Percentiles rank a stretch among this genome's conserved stretches.
phyloP scores from a whole-genome alignment of 1,284 basidiomycete genomes.

The Ceratobasidium sp. region DNA sequence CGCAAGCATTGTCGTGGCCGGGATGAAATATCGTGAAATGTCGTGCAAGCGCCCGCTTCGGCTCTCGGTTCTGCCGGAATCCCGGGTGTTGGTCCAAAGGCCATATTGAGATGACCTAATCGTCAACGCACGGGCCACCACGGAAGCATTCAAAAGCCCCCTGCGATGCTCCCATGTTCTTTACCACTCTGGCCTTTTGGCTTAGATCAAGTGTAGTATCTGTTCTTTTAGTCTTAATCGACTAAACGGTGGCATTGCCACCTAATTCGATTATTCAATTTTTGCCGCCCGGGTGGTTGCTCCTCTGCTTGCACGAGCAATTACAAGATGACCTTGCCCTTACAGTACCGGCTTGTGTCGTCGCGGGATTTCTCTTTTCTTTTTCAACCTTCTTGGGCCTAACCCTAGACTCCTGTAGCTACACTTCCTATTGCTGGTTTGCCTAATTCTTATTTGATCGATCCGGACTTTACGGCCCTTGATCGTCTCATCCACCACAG shows the following conservation, averaged over 20 bases:
- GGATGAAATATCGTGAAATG: not conserved
- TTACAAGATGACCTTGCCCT: slow-evolving; percentile 26
- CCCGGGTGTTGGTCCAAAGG: not conserved
- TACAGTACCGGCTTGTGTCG: slow-evolving; percentile 31
- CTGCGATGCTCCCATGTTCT: not conserved
- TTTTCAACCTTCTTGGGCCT: slow-evolving; percentile 18
- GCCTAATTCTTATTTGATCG: not conserved
- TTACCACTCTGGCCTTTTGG: slow-evolving; percentile 91
- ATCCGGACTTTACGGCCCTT: too few relatives aligned
- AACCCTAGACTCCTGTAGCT: slow-evolving; percentile 22
- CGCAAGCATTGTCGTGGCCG: slow-evolving; percentile 21
- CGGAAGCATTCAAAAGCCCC: not conserved
- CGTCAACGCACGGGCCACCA: slow-evolving; percentile 12
- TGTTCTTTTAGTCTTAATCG: slow-evolving; percentile 67
- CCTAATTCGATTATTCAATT: slow-evolving; percentile 36
- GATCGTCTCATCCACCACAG: too few relatives aligned
- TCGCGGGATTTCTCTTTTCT: slow-evolving; percentile 26
- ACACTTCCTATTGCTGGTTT: not conserved
- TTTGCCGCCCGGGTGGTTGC: slow-evolving; percentile 36
- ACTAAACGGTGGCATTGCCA: slow-evolving; percentile 33
- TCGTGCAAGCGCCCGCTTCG: not conserved
- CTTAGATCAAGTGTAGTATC: slow-evolving; percentile 97
- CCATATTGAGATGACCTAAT: not conserved
- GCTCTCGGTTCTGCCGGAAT: not conserved
- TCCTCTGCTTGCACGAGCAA: slow-evolving; percentile 39